Evolutionary conservation across 140 eudicot species (phyloP).

Genomic region (Cichorium intybus): DNA sequence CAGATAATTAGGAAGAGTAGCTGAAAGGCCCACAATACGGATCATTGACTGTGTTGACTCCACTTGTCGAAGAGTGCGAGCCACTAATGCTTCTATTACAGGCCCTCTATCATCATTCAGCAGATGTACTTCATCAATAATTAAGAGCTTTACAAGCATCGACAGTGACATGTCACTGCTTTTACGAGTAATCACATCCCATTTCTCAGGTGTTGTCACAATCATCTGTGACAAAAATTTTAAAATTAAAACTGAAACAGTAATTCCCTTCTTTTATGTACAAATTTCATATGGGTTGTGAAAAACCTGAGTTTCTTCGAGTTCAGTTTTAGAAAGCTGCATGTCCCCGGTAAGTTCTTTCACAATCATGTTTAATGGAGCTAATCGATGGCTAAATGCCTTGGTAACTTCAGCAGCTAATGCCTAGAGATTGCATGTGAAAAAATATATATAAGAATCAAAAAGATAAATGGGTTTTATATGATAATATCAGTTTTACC

Average conservation of each 20-base stretch:
- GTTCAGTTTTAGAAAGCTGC: slow-evolving; percentile 94
- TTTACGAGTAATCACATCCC: slow-evolving; percentile 99
- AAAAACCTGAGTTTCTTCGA: slow-evolving; percentile 93
- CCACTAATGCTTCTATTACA: slow-evolving; percentile 97
- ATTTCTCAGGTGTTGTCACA: slow-evolving; percentile 98
- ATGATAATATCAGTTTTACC: slow-evolving; percentile 43
- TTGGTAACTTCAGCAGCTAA: slow-evolving; percentile 96
- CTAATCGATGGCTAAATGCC: slow-evolving; percentile 85
- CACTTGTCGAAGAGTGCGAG: slow-evolving; percentile 99
- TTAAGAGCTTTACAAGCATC: slow-evolving; percentile 88
- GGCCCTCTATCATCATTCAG: slow-evolving; percentile 98
- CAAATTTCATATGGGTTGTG: slow-evolving; percentile 13
- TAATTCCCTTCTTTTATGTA: slow-evolving; percentile 6
- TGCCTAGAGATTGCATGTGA: slow-evolving; percentile 51
- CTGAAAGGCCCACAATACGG: slow-evolving; percentile 97
- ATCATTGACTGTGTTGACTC: slow-evolving; percentile 98
- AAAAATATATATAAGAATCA: slow-evolving; percentile 10
- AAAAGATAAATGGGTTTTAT: background rate
- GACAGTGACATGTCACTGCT: slow-evolving; percentile 99
- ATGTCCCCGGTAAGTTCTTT: slow-evolving; percentile 99
- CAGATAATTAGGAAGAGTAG: slow-evolving; percentile 91
- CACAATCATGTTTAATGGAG: slow-evolving; percentile 87
- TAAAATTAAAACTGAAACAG: slow-evolving; percentile 1
- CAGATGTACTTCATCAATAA: slow-evolving; percentile 98
- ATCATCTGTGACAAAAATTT: slow-evolving; percentile 65